Conservation (phyloP, 2,329 filamentous ascomycete genomes). For the Neopestalotiopsis clavispora region DNA sequence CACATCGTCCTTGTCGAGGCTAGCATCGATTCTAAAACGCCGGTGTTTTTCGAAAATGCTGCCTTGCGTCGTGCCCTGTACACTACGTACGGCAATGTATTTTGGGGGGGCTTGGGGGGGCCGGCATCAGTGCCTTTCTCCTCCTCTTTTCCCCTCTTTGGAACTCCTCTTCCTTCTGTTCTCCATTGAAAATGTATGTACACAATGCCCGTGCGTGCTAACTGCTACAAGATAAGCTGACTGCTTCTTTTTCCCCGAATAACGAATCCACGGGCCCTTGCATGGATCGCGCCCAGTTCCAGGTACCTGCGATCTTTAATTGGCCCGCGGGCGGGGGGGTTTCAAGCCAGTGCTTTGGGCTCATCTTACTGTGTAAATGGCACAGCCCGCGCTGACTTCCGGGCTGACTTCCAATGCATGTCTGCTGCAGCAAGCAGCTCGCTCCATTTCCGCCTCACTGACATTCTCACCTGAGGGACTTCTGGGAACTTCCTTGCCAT, state of each 20-base stretch:
- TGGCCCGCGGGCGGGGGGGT: neutral
- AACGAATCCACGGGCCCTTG: neutral
- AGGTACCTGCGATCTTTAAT: neutral
- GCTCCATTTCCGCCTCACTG: neutral
- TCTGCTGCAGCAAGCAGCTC: neutral
- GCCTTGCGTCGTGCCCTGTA: neutral
- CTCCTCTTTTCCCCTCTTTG: neutral
- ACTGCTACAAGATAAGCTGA: neutral
- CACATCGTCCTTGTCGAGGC: constrained; percentile 6
- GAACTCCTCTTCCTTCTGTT: neutral
- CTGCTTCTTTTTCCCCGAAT: neutral
- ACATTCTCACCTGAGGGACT: neutral
- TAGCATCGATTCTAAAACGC: constrained; percentile 2
- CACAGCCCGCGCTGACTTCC: neutral
- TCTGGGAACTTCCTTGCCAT: neutral
- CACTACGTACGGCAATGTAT: no score
- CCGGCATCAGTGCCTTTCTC: neutral
- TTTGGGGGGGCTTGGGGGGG: neutral
- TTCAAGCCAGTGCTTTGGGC: neutral
- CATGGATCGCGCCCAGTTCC: neutral
- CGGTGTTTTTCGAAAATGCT: neutral
- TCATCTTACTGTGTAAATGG: constrained; percentile 3
- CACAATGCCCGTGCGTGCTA: neutral
- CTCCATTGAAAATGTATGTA: neutral
- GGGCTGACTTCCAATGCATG: neutral